These are phyloP conservation scores for Lactarius sanguifluus DNA, from an alignment of 768 basidiomycete species.

Conservation along the genomic window DNA sequence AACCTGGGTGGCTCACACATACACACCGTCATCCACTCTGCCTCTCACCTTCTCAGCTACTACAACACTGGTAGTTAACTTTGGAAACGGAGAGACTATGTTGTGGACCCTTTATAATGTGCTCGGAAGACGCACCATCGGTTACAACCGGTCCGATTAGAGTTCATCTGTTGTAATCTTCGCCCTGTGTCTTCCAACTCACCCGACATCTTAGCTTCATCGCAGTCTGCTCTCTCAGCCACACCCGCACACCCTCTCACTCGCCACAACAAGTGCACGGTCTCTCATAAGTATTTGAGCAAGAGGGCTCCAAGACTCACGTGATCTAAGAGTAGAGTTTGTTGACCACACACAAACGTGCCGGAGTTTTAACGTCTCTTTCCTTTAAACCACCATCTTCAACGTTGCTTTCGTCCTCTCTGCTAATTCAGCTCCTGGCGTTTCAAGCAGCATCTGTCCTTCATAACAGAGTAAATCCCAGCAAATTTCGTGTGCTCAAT, in stretches of 20 bases:
- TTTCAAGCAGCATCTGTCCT: constrained; percentile 28
- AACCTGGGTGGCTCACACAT: constrained; percentile 24
- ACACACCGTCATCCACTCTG: constrained; percentile 14
- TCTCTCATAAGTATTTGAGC: constrained; percentile 11
- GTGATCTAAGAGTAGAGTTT: constrained; percentile 33
- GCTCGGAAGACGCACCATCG: neutral
- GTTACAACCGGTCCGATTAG: neutral
- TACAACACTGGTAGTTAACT: neutral
- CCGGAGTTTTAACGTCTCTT: constrained; percentile 33
- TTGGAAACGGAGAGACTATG: neutral
- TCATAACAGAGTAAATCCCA: constrained; percentile 26
- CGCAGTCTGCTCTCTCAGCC: constrained; percentile 2
- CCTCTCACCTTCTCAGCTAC: constrained; percentile 16
- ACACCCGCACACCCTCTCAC: neutral
- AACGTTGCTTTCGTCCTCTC: constrained; percentile 33
- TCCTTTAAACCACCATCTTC: constrained; percentile 50
- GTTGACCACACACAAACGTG: constrained; percentile 31
- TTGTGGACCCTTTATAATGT: neutral
- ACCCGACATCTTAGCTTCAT: constrained; percentile 10
- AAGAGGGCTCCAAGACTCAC: constrained; percentile 27
- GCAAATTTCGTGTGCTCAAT: constrained; percentile 37
- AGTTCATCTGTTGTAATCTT: constrained; percentile 20
- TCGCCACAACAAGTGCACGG: constrained; percentile 6
- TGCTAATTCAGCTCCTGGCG: constrained; percentile 29
- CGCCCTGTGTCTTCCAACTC: constrained; percentile 6